These are phyloP conservation scores for Hypoxylon sp. DNA, from an alignment of 2,329 filamentous ascomycete genomes.

Conservation along the genomic window DNA sequence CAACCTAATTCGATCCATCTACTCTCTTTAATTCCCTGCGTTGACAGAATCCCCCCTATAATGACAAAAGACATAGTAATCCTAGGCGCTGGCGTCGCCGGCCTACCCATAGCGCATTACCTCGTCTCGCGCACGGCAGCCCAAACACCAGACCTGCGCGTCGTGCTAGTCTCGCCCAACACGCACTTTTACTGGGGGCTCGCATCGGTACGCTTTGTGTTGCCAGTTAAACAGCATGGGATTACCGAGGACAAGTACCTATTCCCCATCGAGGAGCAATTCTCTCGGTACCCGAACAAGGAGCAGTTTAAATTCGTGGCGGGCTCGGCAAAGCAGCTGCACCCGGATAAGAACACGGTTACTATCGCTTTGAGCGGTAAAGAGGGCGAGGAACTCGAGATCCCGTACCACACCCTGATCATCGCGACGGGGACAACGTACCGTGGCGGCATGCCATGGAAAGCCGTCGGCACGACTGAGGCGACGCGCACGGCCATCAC, in stretches of 20 bases:
- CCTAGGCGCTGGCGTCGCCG: slow-evolving; percentile 65
- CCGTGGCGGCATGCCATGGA: slow-evolving; percentile 65
- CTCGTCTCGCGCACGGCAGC: slow-evolving; percentile 62
- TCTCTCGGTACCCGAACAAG: slow-evolving; percentile 62
- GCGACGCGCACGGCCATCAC: slow-evolving; percentile 60
- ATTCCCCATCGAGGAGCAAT: slow-evolving; percentile 59
- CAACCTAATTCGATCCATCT: not conserved
- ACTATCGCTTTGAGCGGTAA: slow-evolving; percentile 57
- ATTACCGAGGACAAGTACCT: slow-evolving; percentile 61
- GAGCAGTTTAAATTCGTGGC: slow-evolving; percentile 67
- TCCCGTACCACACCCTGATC: slow-evolving; percentile 68
- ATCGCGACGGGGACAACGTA: slow-evolving; percentile 68
- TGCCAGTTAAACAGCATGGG: slow-evolving; percentile 58
- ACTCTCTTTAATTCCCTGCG: not conserved
- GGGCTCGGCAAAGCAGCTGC: slow-evolving; percentile 63
- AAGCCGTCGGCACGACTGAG: slow-evolving; percentile 54
- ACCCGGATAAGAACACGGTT: slow-evolving; percentile 61
- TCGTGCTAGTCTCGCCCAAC: slow-evolving; percentile 64
- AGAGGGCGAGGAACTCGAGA: slow-evolving; percentile 50
- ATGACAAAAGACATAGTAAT: slow-evolving; percentile 62
- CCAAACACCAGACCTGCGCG: slow-evolving; percentile 57
- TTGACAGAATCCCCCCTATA: not conserved
- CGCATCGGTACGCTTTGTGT: slow-evolving; percentile 63
- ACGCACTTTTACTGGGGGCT: slow-evolving; percentile 67
- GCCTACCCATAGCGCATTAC: slow-evolving; percentile 66